phyloP scores from a whole-genome alignment of 768 basidiomycete genomes.

The Sarcodon aspratus region DNA sequence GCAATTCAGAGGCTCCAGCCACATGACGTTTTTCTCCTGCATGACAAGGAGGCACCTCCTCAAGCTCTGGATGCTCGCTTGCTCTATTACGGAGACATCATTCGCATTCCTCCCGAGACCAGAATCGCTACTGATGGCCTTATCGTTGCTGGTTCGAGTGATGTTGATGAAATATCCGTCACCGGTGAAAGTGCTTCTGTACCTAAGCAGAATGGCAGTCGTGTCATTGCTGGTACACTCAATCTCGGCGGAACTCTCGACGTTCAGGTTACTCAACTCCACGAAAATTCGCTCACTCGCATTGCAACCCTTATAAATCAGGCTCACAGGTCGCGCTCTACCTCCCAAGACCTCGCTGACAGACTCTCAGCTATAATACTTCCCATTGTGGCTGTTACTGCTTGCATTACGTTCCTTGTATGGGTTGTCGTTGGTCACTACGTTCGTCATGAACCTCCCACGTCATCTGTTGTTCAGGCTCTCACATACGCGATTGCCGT shows the following conservation, averaged over 20 bases:
- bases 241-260: constrained; percentile 23
- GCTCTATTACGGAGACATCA: constrained; percentile 23
- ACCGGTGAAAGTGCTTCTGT: constrained; percentile 30
- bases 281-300: constrained; percentile 29
- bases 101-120: constrained; percentile 22
- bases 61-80: constrained; percentile 17
- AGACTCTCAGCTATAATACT: constrained; percentile 35
- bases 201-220: constrained; percentile 19
- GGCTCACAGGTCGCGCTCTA: constrained; percentile 25
- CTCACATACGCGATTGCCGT: constrained; percentile 41
- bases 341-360: constrained; percentile 37
- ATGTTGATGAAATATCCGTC: constrained; percentile 30
- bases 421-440: constrained; percentile 24
- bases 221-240: constrained; percentile 26
- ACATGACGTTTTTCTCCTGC: constrained; percentile 18
- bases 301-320: constrained; percentile 23
- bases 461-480: constrained; percentile 20
- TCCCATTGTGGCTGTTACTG: constrained; percentile 31
- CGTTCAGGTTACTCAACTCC: constrained; percentile 22
- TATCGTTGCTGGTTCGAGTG: constrained; percentile 21
- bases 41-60: constrained; percentile 9
- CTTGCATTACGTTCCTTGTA: constrained; percentile 23
- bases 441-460: constrained; percentile 14
- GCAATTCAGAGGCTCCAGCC: constrained; percentile 22
- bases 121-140: constrained; percentile 28